phyloP scores from a whole-genome alignment of 2,329 filamentous ascomycete species.

The Pyrenochaeta sp. region DNA sequence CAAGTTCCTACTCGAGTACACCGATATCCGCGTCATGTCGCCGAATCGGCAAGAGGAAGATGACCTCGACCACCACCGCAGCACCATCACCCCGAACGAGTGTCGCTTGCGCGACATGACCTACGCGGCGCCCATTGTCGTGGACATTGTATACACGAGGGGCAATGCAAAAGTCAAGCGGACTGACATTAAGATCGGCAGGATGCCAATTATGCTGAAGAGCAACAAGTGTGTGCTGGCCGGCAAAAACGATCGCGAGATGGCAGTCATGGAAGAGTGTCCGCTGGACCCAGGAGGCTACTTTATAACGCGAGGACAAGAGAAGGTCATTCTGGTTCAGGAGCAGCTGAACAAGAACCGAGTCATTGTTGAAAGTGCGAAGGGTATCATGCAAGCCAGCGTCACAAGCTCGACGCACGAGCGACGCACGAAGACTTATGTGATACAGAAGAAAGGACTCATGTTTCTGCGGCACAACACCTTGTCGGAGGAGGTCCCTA shows the following conservation, averaged over 20 bases:
- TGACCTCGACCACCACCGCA: conserved; percentile 61
- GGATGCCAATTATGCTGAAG: conserved; percentile 96
- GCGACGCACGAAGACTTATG: conserved; percentile 96
- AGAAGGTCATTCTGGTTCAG: conserved; percentile 98
- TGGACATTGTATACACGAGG: conserved; percentile 90
- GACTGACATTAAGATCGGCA: conserved; percentile 79
- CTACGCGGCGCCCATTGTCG: conserved; percentile 93
- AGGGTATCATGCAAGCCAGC: conserved; percentile 91
- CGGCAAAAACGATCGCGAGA: conserved; percentile 83
- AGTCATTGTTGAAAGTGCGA: conserved; percentile 97
- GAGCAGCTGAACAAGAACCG: conserved; percentile 99
- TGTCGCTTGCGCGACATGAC: conserved; percentile 96
- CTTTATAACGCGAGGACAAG: conserved; percentile 96
- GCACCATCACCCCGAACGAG: conserved; percentile 86
- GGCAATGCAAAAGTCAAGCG: conserved; percentile 79
- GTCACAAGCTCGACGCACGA: conserved; percentile 95
- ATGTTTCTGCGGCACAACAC: conserved; percentile 93
- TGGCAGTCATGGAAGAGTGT: conserved; percentile 94
- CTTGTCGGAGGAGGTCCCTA: conserved; percentile 90
- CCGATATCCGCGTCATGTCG: conserved; percentile 84
- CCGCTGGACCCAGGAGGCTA: conserved; percentile 96
- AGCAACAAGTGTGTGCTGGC: conserved; percentile 91
- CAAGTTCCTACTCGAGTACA: conserved; percentile 90
- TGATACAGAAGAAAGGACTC: conserved; percentile 90
- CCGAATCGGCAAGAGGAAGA: conserved; percentile 82